phyloP scores from a whole-genome alignment of 495 filamentous ascomycete genomes.

The Daldinia decipiens region DNA sequence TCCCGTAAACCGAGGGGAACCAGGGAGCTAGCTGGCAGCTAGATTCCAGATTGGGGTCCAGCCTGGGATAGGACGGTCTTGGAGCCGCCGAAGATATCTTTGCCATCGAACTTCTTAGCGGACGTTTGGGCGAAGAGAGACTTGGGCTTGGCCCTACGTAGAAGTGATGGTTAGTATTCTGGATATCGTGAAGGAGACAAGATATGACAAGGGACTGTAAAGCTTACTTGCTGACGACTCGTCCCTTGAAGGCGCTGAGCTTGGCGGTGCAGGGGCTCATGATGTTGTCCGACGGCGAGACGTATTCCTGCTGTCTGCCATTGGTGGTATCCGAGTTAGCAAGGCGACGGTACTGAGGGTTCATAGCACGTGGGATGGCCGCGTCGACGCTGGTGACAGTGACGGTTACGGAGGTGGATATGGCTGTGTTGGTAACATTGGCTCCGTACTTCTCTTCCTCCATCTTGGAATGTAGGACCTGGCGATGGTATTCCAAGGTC shows the following conservation, averaged over 20 bases:
- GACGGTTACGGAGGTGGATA: conserved; percentile 7
- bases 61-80: conserved; percentile 15
- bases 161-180: not conserved
- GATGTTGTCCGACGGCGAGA: conserved; percentile 93
- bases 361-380: conserved; percentile 16
- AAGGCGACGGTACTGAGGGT: conserved; percentile 27
- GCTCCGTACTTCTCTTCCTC: conserved; percentile 71
- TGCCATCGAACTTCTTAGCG: conserved; percentile 62
- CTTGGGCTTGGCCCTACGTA: conserved; percentile 66
- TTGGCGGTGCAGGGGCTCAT: conserved; percentile 95
- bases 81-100: conserved; percentile 43
- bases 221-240: conserved; percentile 76
- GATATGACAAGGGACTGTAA: not conserved
- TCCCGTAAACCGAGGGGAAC: conserved; percentile 20
- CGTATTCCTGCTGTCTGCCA: conserved; percentile 68
- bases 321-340: conserved; percentile 28
- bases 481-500: conserved; percentile 83
- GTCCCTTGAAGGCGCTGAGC: conserved; percentile 82
- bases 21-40: not conserved
- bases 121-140: conserved; percentile 71
- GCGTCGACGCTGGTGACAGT: conserved; percentile 18
- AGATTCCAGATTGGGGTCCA: conserved; percentile 6
- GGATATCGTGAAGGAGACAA: not conserved
- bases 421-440: conserved; percentile 17
- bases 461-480: conserved; percentile 77